Percentiles rank a stretch among this genome's conserved stretches.
Conservation (phyloP, 1,139 yeast genomes). For the Cylindricascospora bacillispora region DNA sequence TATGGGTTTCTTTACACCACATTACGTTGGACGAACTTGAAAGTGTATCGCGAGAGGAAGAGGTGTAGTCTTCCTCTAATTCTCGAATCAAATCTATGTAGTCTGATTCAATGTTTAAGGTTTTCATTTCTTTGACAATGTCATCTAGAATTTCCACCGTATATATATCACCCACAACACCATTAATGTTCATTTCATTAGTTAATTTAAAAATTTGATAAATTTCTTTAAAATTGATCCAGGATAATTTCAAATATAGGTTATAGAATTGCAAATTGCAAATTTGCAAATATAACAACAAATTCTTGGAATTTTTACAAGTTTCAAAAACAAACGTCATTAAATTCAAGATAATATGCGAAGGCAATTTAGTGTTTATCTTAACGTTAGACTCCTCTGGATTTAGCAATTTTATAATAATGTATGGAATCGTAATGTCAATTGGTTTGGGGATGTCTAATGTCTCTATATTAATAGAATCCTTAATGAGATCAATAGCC, state of each 20-base stretch:
- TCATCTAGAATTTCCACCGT: conserved; percentile 18
- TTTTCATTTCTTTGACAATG: conserved; percentile 11
- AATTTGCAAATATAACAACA: conserved; percentile 19
- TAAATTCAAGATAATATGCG: conserved; percentile 16
- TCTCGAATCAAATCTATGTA: too few species aligned
- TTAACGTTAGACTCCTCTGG: too few species aligned
- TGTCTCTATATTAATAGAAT: conserved; percentile 5
- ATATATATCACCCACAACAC: conserved; percentile 21
- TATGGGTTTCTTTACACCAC: conserved; percentile 9
- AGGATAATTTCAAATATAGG: conserved; percentile 15
- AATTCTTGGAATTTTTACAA: conserved; percentile 17
- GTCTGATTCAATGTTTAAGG: conserved; percentile 7
- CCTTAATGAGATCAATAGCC: conserved; percentile 9
- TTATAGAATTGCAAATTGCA: conserved; percentile 24
- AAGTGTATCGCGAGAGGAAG: too few species aligned
- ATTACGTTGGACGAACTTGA: too few species aligned
- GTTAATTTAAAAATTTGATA: conserved; percentile 11
- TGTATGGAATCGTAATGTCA: conserved; percentile 17
- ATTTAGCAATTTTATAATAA: conserved; percentile 13
- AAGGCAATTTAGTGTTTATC: conserved; percentile 13
- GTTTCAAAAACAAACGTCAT: conserved; percentile 18
- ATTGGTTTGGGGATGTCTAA: conserved; percentile 19
- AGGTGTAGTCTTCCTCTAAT: too few species aligned
- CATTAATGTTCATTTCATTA: conserved; percentile 23
- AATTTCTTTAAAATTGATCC: conserved; percentile 21